Conservation (phyloP, 768 basidiomycete species). For the Rhizopogon sp. region DNA sequence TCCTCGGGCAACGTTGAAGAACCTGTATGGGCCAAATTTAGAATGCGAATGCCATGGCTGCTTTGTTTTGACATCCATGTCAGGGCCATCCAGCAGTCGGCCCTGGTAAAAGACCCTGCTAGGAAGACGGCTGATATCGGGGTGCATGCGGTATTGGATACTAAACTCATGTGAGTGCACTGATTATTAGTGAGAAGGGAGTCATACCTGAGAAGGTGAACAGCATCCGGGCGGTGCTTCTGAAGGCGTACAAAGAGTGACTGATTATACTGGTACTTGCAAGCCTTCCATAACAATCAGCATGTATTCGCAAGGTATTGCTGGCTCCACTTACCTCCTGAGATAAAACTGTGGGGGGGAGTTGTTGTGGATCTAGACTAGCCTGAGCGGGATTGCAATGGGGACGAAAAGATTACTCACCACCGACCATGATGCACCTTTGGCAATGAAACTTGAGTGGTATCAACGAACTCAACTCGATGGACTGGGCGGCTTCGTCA, state of each 20-base stretch:
- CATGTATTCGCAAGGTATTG: constrained; percentile 18
- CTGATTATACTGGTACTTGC: constrained; percentile 75
- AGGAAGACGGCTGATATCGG: constrained; percentile 86
- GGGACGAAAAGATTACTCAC: constrained; percentile 28
- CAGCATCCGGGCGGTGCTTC: constrained; percentile 70
- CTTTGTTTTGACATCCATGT: constrained; percentile 77
- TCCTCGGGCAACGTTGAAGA: constrained; percentile 76
- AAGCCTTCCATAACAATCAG: constrained; percentile 40
- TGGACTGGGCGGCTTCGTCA: constrained; percentile 96
- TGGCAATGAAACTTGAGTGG: constrained; percentile 84
- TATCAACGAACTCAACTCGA: constrained; percentile 92
- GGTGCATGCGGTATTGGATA: constrained; percentile 99
- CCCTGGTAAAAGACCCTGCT: constrained; percentile 85
- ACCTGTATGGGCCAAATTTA: constrained; percentile 82
- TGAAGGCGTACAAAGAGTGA: constrained; percentile 91
- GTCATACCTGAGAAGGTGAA: constrained; percentile 83
- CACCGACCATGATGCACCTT: constrained; percentile 92
- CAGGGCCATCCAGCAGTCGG: constrained; percentile 78
- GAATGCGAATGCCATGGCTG: constrained; percentile 81
- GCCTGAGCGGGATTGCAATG: not conserved
- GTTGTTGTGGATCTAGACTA: constrained; percentile 72
- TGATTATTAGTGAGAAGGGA: not conserved
- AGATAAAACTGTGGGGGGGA: constrained; percentile 90
- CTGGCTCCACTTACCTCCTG: constrained; percentile 39
- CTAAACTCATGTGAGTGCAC: constrained; percentile 34